A percentile compares a stretch with the other conserved stretches of the same genome.
These are phyloP conservation scores for Stentor roeselii DNA, from an alignment of 73 alveolate species.

Conservation along the genomic window DNA sequence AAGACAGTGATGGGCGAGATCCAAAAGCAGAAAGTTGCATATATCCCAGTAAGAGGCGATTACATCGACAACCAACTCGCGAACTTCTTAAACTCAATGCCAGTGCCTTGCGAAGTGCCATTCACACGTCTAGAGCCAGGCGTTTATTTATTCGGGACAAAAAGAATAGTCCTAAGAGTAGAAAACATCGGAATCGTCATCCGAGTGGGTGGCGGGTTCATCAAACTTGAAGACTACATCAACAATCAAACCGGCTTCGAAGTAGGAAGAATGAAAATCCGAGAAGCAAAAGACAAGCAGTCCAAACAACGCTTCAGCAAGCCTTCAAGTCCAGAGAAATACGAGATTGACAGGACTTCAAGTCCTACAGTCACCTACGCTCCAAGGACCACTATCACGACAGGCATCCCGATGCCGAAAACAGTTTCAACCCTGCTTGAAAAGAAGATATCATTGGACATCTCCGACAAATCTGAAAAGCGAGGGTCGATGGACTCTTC, in stretches of 20 bases:
- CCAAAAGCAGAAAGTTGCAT: not conserved
- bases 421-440: not conserved
- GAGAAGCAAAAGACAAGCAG: not conserved
- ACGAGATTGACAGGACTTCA: not conserved
- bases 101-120: not conserved
- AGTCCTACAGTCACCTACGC: not conserved
- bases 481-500: not conserved
- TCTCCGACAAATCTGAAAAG: not conserved
- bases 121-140: not conserved
- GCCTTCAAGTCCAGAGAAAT: not conserved
- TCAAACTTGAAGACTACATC: not conserved
- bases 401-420: not conserved
- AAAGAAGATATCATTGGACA: not conserved
- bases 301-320: not conserved
- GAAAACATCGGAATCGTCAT: not conserved
- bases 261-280: not conserved
- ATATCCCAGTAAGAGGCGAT: not conserved
- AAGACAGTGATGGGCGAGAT: not conserved
- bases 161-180: not conserved
- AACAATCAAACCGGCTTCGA: not conserved
- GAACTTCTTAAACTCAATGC: not conserved
- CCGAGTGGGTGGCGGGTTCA: not conserved
- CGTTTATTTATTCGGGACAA: not conserved
- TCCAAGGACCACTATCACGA: not conserved
- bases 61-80: not conserved